Percentiles rank a stretch among this genome's conserved stretches.
Conservation (phyloP, 2,329 filamentous ascomycete genomes). For the Fusarium dlaminii region DNA sequence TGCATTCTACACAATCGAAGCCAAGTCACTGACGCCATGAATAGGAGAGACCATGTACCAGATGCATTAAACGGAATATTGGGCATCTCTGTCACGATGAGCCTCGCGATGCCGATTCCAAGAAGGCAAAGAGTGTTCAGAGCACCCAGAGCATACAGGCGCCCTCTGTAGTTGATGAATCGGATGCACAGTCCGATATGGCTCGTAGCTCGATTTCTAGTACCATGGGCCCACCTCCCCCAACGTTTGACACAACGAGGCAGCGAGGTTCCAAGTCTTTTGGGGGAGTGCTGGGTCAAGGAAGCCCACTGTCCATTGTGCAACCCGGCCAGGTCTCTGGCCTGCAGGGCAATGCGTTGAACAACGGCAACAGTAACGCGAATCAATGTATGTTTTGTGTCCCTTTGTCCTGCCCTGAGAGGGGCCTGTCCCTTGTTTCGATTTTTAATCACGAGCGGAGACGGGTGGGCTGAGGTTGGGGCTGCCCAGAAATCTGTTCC, state of each 20-base stretch:
- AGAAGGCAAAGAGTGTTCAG: slow-evolving; percentile 74
- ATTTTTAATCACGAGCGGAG: slow-evolving; percentile 41
- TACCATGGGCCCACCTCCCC: slow-evolving; percentile 64
- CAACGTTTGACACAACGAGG: slow-evolving; percentile 51
- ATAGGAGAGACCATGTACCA: slow-evolving; percentile 93
- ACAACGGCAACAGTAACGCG: slow-evolving; percentile 66
- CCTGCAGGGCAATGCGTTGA: slow-evolving; percentile 67
- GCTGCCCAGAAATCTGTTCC: slow-evolving; percentile 30
- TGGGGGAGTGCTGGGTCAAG: slow-evolving; percentile 57
- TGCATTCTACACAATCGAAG: slow-evolving; percentile 15
- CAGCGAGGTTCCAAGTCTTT: slow-evolving; percentile 56
- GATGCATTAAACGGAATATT: slow-evolving; percentile 98
- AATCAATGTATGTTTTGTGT: slow-evolving; percentile 75
- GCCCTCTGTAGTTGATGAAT: slow-evolving; percentile 68
- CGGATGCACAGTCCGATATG: slow-evolving; percentile 61
- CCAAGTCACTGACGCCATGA: slow-evolving; percentile 42
- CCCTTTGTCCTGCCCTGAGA: slow-evolving; percentile 34
- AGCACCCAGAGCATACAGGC: slow-evolving; percentile 54
- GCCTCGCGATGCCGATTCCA: slow-evolving; percentile 83
- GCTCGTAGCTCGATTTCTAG: slow-evolving; percentile 64
- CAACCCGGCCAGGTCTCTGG: slow-evolving; percentile 76
- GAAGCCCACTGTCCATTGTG: slow-evolving; percentile 71
- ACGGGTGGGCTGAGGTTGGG: slow-evolving; percentile 36
- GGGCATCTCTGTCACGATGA: slow-evolving; percentile 98
- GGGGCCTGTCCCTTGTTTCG: slow-evolving; percentile 33